These are phyloP conservation scores for Ustulina deusta DNA, from an alignment of 2,329 filamentous ascomycete species.

Conservation along the genomic window DNA sequence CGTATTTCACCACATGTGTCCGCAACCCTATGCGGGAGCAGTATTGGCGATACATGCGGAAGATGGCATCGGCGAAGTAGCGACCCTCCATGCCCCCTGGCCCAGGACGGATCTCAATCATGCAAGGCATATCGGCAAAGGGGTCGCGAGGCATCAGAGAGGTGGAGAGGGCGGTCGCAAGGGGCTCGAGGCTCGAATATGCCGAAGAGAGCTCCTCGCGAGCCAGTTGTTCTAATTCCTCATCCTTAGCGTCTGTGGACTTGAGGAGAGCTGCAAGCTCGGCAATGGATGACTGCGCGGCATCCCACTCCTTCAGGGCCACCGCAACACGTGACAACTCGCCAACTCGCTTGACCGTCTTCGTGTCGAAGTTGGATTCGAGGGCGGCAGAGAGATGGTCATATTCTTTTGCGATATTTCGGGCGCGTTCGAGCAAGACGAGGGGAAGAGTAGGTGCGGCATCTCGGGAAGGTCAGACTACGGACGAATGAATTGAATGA, in stretches of 20 bases:
- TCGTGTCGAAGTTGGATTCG: slow-evolving; percentile 66
- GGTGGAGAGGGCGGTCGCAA: slow-evolving; percentile 77
- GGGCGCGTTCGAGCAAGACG: slow-evolving; percentile 70
- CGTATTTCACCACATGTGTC: slow-evolving; percentile 80
- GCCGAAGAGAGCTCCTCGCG: slow-evolving; percentile 83
- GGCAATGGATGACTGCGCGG: slow-evolving; percentile 62
- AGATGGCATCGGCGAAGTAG: slow-evolving; percentile 86
- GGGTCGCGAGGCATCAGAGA: slow-evolving; percentile 88
- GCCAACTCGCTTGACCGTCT: slow-evolving; percentile 69
- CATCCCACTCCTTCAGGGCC: slow-evolving; percentile 70
- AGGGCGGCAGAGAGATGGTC: slow-evolving; percentile 64
- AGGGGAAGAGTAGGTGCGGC: slow-evolving; percentile 58
- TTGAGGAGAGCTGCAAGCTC: slow-evolving; percentile 66
- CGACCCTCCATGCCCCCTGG: slow-evolving; percentile 92
- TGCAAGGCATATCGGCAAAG: slow-evolving; percentile 88
- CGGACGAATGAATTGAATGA: slow-evolving; percentile 21
- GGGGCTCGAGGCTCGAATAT: slow-evolving; percentile 67
- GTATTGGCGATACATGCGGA: slow-evolving; percentile 89
- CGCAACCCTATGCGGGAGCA: slow-evolving; percentile 77
- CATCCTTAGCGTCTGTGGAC: slow-evolving; percentile 59
- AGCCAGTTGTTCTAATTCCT: slow-evolving; percentile 81
- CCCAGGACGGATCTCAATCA: slow-evolving; percentile 91
- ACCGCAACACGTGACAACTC: slow-evolving; percentile 69
- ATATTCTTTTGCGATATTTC: slow-evolving; percentile 68
- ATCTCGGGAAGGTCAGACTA: slow-evolving; percentile 43